Conservation (phyloP, 1,284 basidiomycete genomes). For the Trametes sp. region DNA sequence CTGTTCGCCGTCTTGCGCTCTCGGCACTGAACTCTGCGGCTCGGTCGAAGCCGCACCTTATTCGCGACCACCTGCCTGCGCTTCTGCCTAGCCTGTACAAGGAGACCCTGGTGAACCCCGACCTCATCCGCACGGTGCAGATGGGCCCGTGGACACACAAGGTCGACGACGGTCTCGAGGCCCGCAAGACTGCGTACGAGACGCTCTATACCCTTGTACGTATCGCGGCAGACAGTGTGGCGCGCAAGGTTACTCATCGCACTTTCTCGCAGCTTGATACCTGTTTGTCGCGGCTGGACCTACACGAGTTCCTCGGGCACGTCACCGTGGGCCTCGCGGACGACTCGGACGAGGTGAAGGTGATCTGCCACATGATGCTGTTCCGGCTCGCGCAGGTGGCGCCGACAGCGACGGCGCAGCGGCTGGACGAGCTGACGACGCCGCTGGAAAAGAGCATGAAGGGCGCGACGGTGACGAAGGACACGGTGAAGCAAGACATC, state of each 20-base stretch:
- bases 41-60: constrained; percentile 91
- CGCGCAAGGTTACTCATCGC: constrained; percentile 5
- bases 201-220: constrained; percentile 94
- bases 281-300: constrained; percentile 84
- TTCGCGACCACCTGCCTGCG: constrained; percentile 82
- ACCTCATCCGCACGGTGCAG: constrained; percentile 90
- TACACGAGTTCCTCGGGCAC: constrained; percentile 84
- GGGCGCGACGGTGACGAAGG: constrained; percentile 88
- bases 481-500: constrained; percentile 96
- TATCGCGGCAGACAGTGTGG: constrained; percentile 1
- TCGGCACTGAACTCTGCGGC: constrained; percentile 94
- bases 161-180: constrained; percentile 92
- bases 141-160: constrained; percentile 99
- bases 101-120: constrained; percentile 83
- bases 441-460: constrained; percentile 91
- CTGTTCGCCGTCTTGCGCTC: constrained; percentile 86
- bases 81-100: constrained; percentile 88
- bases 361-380: constrained; percentile 94
- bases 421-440: constrained; percentile 87
- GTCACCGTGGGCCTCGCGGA: constrained; percentile 89
- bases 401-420: constrained; percentile 81
- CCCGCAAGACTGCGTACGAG: constrained; percentile 97
- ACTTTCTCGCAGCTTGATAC: constrained; percentile 76
- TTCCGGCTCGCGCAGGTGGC: constrained; percentile 90
- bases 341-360: constrained; percentile 96